phyloP scores from a whole-genome alignment of 78 protist species.

The Creolimax fragrantissima region DNA sequence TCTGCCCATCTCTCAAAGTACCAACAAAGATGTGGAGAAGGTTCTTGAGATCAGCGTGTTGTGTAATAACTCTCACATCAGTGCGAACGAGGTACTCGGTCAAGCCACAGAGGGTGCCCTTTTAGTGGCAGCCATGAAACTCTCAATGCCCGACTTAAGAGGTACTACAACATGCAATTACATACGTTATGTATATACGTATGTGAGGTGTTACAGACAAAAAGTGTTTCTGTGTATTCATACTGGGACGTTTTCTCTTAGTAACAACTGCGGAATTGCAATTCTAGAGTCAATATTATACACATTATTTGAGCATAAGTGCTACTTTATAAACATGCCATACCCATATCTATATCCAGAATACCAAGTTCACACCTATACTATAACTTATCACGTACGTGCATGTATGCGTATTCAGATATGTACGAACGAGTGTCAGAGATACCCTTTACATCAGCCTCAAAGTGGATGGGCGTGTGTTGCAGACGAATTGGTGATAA shows the following conservation, averaged over 20 bases:
- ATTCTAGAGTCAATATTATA: too few relatives aligned
- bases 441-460: constrained; percentile 17
- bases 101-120: constrained; percentile 42
- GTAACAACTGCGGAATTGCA: too few relatives aligned
- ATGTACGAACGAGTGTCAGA: neutral
- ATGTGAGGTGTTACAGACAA: too few relatives aligned
- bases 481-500: neutral
- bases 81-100: neutral
- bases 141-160: neutral
- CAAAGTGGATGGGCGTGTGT: constrained; percentile 46
- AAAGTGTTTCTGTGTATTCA: too few relatives aligned
- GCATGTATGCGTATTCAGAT: neutral
- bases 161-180: too few relatives aligned
- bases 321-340: too few relatives aligned
- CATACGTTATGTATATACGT: too few relatives aligned
- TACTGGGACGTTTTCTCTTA: too few relatives aligned
- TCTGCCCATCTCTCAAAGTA: neutral
- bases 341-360: too few relatives aligned
- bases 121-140: constrained; percentile 6
- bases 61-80: constrained; percentile 20
- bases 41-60: neutral
- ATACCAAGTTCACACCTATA: too few relatives aligned
- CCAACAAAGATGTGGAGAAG: neutral
- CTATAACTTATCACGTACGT: too few relatives aligned
- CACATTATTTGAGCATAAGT: too few relatives aligned